Evolutionary conservation across 768 basidiomycete genomes (phyloP).

Genomic region (Piloderma croceum): DNA sequence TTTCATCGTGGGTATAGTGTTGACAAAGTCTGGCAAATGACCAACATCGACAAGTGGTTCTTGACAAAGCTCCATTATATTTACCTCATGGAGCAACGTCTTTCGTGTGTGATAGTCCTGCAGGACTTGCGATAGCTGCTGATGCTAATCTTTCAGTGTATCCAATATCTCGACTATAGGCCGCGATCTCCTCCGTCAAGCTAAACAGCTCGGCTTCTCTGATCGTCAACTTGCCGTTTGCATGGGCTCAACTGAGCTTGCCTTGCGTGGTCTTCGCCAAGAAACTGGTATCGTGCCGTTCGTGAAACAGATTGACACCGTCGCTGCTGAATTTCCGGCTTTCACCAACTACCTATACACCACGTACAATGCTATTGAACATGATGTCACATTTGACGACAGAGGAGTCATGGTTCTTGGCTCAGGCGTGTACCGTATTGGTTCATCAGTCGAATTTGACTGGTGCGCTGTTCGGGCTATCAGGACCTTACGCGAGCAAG

Average conservation of each 20-base stretch:
- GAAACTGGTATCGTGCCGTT: constrained; percentile 81
- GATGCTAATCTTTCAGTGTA: constrained; percentile 35
- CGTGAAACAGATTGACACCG: constrained; percentile 98
- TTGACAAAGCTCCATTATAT: constrained; percentile 83
- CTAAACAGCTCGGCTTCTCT: constrained; percentile 95
- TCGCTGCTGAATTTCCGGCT: constrained; percentile 97
- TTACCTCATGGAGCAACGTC: constrained; percentile 67
- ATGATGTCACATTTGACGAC: constrained; percentile 86
- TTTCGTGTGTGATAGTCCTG: constrained; percentile 52
- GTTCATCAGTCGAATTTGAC: constrained; percentile 98
- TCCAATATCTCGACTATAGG: constrained; percentile 63
- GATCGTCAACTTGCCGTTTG: constrained; percentile 83
- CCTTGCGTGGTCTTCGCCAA: constrained; percentile 83
- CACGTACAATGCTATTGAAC: constrained; percentile 94
- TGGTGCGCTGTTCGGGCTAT: constrained; percentile 99
- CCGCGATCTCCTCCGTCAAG: constrained; percentile 58
- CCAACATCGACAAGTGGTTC: constrained; percentile 99
- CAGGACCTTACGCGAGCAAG: constrained; percentile 90
- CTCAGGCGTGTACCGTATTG: constrained; percentile 97
- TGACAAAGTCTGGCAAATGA: constrained; percentile 96
- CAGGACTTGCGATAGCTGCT: not conserved
- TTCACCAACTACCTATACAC: constrained; percentile 99
- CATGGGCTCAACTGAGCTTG: constrained; percentile 87
- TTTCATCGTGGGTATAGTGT: constrained; percentile 91
- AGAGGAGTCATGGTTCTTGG: constrained; percentile 96